A percentile compares a stretch with the other conserved stretches of the same genome.
These are phyloP conservation scores for Allodekkera sacchari DNA, from an alignment of 805 yeast species.

Conservation along the genomic window DNA sequence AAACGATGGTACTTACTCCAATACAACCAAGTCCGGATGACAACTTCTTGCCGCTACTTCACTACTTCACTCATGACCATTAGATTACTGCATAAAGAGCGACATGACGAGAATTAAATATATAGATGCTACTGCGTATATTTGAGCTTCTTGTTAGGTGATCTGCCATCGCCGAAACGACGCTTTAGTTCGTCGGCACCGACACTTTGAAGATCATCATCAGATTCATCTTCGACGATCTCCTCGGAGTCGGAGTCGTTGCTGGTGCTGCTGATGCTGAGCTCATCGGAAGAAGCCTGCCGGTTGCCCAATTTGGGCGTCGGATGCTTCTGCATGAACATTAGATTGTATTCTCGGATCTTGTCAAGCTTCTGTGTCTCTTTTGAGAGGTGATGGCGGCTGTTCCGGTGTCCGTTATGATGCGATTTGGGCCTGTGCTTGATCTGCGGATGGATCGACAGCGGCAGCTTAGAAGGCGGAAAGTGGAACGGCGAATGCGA, in stretches of 20 bases:
- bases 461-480: constrained; percentile 17
- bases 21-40: too few species aligned
- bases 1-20: too few species aligned
- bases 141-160: too few species aligned
- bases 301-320: background rate
- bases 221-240: constrained; percentile 3
- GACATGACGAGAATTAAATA: too few species aligned
- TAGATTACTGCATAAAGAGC: too few species aligned
- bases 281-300: background rate
- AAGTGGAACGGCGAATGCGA: constrained; percentile 18
- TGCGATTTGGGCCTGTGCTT: too few species aligned
- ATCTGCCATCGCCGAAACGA: too few species aligned
- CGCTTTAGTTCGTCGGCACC: too few species aligned
- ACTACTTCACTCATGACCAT: too few species aligned
- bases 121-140: too few species aligned
- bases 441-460: constrained; percentile 7
- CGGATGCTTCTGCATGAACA: background rate
- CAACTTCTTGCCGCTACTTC: too few species aligned
- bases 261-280: background rate
- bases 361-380: background rate
- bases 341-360: background rate
- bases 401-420: too few species aligned
- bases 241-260: constrained; percentile 3
- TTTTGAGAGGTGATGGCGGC: background rate
- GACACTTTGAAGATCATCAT: constrained; percentile 1